Conservation (phyloP, 805 yeast genomes). For the Cyberlindnera bimundalis region DNA sequence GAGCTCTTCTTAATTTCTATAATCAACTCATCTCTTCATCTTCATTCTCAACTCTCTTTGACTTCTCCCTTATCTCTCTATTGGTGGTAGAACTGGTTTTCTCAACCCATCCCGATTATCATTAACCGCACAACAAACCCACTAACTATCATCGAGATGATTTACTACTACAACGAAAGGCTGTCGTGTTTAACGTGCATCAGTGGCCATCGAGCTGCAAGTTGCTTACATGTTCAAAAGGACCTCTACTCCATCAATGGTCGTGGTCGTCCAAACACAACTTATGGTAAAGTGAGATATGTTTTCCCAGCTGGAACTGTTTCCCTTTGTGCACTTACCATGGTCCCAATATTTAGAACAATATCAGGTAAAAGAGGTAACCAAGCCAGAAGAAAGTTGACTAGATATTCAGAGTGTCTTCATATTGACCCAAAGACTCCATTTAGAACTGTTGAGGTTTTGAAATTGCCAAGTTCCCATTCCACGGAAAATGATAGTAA, state of each 20-base stretch:
- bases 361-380: background rate
- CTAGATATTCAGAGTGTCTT: conserved; percentile 10
- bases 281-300: conserved; percentile 18
- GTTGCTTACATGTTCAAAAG: conserved; percentile 77
- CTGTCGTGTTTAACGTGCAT: conserved; percentile 86
- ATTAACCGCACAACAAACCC: too few relatives aligned
- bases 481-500: background rate
- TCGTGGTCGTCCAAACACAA: conserved; percentile 78
- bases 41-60: too few relatives aligned
- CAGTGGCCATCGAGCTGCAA: conserved; percentile 87
- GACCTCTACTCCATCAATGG: conserved; percentile 82
- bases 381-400: background rate
- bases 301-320: conserved; percentile 14
- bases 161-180: conserved; percentile 72
- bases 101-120: too few relatives aligned
- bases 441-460: background rate
- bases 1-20: too few relatives aligned
- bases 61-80: too few relatives aligned
- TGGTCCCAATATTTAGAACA: conserved; percentile 11
- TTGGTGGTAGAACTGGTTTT: too few relatives aligned
- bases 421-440: conserved; percentile 17
- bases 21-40: too few relatives aligned
- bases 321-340: conserved; percentile 4
- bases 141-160: conserved; percentile 48
- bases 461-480: background rate